phyloP scores from a whole-genome alignment of 768 basidiomycete genomes.

The Suillus weaverae region DNA sequence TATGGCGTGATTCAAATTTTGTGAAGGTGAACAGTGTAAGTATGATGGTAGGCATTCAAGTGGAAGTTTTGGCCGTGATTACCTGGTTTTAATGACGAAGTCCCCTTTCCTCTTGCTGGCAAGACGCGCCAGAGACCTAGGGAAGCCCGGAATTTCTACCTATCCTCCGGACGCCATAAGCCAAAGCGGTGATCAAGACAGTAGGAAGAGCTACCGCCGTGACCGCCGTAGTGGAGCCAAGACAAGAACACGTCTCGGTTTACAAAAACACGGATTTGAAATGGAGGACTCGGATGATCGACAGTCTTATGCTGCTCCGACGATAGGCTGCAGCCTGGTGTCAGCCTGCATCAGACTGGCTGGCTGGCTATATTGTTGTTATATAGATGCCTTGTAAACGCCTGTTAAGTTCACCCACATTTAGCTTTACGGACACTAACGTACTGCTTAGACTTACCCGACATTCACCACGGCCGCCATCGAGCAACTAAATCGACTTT shows the following conservation, averaged over 20 bases:
- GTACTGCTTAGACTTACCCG: not conserved
- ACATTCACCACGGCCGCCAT: not conserved
- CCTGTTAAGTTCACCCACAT: not conserved
- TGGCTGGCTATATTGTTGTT: not conserved
- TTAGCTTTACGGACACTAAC: not conserved
- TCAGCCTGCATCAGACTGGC: not conserved
- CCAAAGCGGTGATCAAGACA: not conserved
- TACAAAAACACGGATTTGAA: conserved; percentile 3
- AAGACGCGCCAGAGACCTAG: not conserved
- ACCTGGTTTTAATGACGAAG: not conserved
- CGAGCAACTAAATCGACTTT: not conserved
- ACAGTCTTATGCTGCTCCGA: not conserved
- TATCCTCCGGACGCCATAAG: not conserved
- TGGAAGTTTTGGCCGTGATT: not conserved
- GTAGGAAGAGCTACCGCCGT: not conserved
- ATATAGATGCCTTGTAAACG: not conserved
- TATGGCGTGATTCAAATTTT: not conserved
- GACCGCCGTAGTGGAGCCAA: not conserved
- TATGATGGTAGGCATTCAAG: conserved; percentile 2
- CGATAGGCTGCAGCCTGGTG: not conserved
- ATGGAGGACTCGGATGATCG: conserved; percentile 1
- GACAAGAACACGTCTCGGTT: conserved; percentile 7
- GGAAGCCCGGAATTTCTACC: not conserved
- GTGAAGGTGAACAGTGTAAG: not conserved
- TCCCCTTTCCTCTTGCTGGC: not conserved